These are phyloP conservation scores for Termitomyces sp. DNA, from an alignment of 768 basidiomycete species.

Conservation along the genomic window DNA sequence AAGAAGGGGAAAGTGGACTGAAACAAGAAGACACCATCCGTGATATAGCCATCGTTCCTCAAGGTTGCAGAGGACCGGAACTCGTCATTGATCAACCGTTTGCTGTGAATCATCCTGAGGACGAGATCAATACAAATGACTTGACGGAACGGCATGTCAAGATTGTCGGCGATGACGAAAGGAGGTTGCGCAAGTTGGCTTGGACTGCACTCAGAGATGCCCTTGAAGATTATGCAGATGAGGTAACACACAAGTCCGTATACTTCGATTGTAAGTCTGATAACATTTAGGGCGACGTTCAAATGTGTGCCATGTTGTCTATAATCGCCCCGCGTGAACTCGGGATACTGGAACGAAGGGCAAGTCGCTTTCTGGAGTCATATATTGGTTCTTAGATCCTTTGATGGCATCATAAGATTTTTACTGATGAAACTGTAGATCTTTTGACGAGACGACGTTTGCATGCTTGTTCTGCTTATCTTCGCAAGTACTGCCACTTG, in stretches of 20 bases:
- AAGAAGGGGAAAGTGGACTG: constrained; percentile 13
- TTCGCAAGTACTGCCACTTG: constrained; percentile 58
- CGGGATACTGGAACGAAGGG: constrained; percentile 35
- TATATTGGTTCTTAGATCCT: constrained; percentile 57
- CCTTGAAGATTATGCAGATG: constrained; percentile 57
- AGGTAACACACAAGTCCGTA: constrained; percentile 31
- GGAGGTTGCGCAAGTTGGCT: constrained; percentile 43
- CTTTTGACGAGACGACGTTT: constrained; percentile 57
- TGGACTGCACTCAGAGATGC: constrained; percentile 52
- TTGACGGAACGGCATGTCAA: constrained; percentile 36
- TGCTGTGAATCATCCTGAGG: constrained; percentile 6
- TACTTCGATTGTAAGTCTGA: neutral
- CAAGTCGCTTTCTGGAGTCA: constrained; percentile 54
- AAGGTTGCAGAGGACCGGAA: constrained; percentile 27
- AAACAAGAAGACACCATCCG: constrained; percentile 24
- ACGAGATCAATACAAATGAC: constrained; percentile 13
- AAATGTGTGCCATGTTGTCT: constrained; percentile 72
- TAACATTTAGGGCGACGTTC: constrained; percentile 61
- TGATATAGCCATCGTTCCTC: constrained; percentile 19
- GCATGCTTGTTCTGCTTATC: constrained; percentile 64
- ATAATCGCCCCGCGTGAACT: constrained; percentile 60
- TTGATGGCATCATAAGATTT: neutral
- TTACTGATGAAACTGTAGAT: constrained; percentile 35
- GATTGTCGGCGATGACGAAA: constrained; percentile 45
- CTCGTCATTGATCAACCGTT: constrained; percentile 20